Percentiles rank a stretch among this genome's conserved stretches.
Conservation (phyloP, 1,139 yeast species). For the Oligophagozyma castellii region DNA sequence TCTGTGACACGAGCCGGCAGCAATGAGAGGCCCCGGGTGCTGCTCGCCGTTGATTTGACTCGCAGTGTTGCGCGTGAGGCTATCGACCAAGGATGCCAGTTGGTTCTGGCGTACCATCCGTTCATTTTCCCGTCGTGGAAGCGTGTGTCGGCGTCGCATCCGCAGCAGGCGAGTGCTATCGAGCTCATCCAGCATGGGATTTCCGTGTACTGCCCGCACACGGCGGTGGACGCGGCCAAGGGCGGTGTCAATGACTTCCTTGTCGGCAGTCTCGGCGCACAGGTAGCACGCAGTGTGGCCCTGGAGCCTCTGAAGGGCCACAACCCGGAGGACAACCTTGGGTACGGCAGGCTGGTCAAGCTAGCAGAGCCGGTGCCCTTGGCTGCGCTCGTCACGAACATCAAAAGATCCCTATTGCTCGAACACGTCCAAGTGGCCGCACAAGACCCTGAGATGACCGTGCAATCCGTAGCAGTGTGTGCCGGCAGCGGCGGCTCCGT, state of each 20-base stretch:
- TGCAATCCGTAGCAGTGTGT: conserved; percentile 64
- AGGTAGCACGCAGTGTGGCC: conserved; percentile 13
- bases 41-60: conserved; percentile 78
- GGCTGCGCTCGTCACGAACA: conserved; percentile 32
- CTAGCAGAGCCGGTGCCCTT: conserved; percentile 35
- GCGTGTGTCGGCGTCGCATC: conserved; percentile 45
- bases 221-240: conserved; percentile 84
- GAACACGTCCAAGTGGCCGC: conserved; percentile 38
- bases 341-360: conserved; percentile 68
- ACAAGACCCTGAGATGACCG: conserved; percentile 19
- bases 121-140: conserved; percentile 85
- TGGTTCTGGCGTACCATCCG: conserved; percentile 87
- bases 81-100: conserved; percentile 31
- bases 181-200: conserved; percentile 61
- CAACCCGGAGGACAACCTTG: conserved; percentile 27
- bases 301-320: conserved; percentile 27
- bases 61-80: conserved; percentile 81
- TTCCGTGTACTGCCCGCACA: conserved; percentile 89
- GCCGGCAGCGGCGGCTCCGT: conserved; percentile 90
- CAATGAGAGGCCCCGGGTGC: conserved; percentile 28
- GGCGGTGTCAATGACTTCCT: conserved; percentile 94
- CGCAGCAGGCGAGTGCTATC: conserved; percentile 71
- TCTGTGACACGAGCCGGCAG: conserved; percentile 11
- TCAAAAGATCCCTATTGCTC: conserved; percentile 44
- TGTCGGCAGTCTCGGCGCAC: conserved; percentile 41